Percentiles rank a stretch among this genome's conserved stretches.
These are phyloP conservation scores for Aspergillus sp. DNA, from an alignment of 2,329 filamentous ascomycete genomes.

Conservation along the genomic window DNA sequence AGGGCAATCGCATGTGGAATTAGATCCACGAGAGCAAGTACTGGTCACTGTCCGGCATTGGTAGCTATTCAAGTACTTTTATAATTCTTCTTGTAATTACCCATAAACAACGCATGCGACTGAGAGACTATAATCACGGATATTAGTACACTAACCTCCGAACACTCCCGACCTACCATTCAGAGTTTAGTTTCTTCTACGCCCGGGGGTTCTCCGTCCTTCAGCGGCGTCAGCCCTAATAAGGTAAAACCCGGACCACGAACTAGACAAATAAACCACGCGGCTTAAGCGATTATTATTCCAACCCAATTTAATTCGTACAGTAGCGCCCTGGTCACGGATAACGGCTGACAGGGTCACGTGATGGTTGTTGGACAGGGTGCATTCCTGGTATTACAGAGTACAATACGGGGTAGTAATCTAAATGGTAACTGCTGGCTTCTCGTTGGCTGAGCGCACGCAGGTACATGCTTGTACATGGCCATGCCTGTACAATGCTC, in stretches of 20 bases:
- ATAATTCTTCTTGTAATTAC: no score
- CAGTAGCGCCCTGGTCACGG: background rate
- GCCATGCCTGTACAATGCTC: no score
- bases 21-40: conserved; percentile 31
- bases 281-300: background rate
- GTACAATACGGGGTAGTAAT: no score
- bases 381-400: no score
- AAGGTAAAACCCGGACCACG: background rate
- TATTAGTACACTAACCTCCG: conserved; percentile 4
- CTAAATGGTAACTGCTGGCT: no score
- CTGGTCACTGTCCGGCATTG: conserved; percentile 63
- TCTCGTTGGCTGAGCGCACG: no score
- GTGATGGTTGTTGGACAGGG: no score
- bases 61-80: conserved; percentile 33
- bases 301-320: conserved; percentile 1
- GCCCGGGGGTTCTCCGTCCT: background rate
- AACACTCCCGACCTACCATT: conserved; percentile 11
- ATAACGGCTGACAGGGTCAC: no score
- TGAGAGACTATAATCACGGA: no score
- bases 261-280: background rate
- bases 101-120: no score
- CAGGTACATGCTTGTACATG: no score
- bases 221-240: background rate
- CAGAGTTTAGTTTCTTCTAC: background rate
- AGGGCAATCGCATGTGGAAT: conserved; percentile 29